phyloP scores from a whole-genome alignment of 805 yeast species.

The Candida sakaeoensis region DNA sequence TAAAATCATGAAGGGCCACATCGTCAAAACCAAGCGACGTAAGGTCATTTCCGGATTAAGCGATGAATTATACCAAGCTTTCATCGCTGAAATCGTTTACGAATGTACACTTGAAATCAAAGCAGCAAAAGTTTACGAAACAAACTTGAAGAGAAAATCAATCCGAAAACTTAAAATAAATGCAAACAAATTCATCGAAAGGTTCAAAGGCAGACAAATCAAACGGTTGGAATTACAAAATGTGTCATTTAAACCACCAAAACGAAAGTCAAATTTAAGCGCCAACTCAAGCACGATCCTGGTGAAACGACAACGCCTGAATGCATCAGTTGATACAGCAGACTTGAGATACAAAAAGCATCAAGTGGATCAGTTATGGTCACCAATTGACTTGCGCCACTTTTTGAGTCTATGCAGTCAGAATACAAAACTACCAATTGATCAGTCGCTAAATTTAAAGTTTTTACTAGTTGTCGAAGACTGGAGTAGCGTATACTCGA shows the following conservation, averaged over 20 bases:
- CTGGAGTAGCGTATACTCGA: slow-evolving; percentile 45
- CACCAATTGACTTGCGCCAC: slow-evolving; percentile 37
- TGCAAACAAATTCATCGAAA: slow-evolving; percentile 20
- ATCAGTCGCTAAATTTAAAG: slow-evolving; percentile 20
- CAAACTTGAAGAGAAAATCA: slow-evolving; percentile 23
- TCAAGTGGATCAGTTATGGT: slow-evolving; percentile 44
- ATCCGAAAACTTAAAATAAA: slow-evolving; percentile 28
- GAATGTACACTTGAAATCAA: slow-evolving; percentile 36
- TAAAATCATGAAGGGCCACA: slow-evolving; percentile 20
- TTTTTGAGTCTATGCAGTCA: slow-evolving; percentile 28
- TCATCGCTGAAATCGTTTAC: slow-evolving; percentile 55
- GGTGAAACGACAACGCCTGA: background rate
- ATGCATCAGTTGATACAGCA: background rate
- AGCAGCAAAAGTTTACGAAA: slow-evolving; percentile 42
- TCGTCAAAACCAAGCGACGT: slow-evolving; percentile 18
- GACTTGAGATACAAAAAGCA: slow-evolving; percentile 13
- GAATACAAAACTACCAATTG: slow-evolving; percentile 21
- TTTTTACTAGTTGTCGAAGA: slow-evolving; percentile 44
- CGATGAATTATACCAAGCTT: slow-evolving; percentile 53
- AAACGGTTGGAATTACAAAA: slow-evolving; percentile 22
- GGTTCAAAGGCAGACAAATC: slow-evolving; percentile 26
- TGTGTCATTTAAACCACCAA: slow-evolving; percentile 20
- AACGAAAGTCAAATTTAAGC: slow-evolving; percentile 17
- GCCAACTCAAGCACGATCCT: slow-evolving; percentile 9
- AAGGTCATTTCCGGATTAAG: slow-evolving; percentile 37